Evolutionary conservation across 2,329 filamentous ascomycete species (phyloP).

Genomic region (Sporothrix curviconia): DNA sequence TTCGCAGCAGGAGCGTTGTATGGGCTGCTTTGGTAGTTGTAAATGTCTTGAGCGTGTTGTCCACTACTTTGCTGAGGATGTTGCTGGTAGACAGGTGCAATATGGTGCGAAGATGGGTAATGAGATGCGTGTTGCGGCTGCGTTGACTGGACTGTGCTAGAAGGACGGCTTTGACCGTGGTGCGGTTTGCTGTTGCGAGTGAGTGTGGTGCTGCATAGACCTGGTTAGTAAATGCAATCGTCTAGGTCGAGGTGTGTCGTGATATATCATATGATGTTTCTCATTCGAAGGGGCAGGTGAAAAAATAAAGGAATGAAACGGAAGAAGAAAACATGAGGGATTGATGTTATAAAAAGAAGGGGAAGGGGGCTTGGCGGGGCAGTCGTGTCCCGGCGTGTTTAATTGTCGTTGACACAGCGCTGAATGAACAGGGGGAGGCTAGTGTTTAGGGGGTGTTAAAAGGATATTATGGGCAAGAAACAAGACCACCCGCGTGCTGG

Average conservation of each 20-base stretch:
- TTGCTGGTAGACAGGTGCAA: constrained; percentile 62
- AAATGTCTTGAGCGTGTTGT: constrained; percentile 63
- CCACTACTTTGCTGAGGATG: constrained; percentile 55
- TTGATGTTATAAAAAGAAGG: constrained; percentile 4
- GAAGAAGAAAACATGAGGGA: neutral
- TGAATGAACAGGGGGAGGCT: constrained; percentile 11
- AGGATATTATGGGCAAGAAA: constrained; percentile 2
- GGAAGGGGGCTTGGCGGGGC: constrained; percentile 12
- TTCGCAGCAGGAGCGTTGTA: constrained; percentile 78
- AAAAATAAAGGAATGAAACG: neutral
- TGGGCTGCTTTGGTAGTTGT: constrained; percentile 71
- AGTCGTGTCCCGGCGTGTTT: constrained; percentile 13
- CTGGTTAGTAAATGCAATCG: constrained; percentile 39
- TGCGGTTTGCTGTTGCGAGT: constrained; percentile 57
- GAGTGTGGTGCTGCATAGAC: constrained; percentile 50
- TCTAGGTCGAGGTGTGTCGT: too few species aligned
- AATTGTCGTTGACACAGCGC: constrained; percentile 17
- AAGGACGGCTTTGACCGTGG: constrained; percentile 43
- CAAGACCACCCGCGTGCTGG: neutral
- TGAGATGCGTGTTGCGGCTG: constrained; percentile 57
- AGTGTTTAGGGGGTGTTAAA: constrained; percentile 15
- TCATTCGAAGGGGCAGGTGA: too few species aligned
- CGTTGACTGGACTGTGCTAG: constrained; percentile 35
- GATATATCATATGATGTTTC: too few species aligned
- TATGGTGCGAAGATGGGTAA: constrained; percentile 61